phyloP scores from a whole-genome alignment of 331 rosid genomes.

The Arachis monticola region DNA sequence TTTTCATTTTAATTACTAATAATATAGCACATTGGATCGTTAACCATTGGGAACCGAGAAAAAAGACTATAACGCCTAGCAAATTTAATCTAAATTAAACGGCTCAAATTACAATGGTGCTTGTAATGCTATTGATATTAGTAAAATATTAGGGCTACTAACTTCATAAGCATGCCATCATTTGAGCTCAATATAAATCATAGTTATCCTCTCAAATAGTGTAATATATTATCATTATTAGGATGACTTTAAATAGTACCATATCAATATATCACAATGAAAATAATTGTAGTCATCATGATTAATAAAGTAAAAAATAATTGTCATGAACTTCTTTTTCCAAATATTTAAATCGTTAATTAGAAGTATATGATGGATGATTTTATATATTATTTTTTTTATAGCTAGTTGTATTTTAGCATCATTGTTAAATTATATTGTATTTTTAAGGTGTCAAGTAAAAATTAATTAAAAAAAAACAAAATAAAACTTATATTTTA shows the following conservation, averaged over 20 bases:
- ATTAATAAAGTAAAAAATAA: too few relatives aligned
- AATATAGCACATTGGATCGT: not conserved
- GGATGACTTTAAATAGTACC: too few relatives aligned
- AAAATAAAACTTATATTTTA: not conserved
- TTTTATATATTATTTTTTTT: too few relatives aligned
- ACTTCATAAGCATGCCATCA: slow-evolving; percentile 15
- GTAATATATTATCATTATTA: not conserved
- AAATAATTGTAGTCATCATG: too few relatives aligned
- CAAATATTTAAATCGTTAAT: too few relatives aligned
- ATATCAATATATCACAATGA: too few relatives aligned
- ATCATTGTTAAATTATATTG: too few relatives aligned
- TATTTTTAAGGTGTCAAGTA: too few relatives aligned
- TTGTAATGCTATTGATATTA: not conserved
- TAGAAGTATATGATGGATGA: too few relatives aligned
- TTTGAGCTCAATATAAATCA: slow-evolving; percentile 5
- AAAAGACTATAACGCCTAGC: not conserved
- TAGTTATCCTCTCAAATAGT: slow-evolving; percentile 1
- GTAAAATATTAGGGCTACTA: not conserved
- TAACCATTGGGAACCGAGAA: slow-evolving; percentile 6
- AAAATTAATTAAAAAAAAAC: too few relatives aligned
- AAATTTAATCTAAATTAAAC: not conserved
- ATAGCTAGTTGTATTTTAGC: too few relatives aligned
- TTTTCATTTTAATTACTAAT: not conserved
- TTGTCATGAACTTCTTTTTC: too few relatives aligned
- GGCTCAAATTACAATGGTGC: slow-evolving; percentile 36